These are phyloP conservation scores for Xylaria multiplex DNA, from an alignment of 2,329 filamentous ascomycete genomes.

Conservation along the genomic window DNA sequence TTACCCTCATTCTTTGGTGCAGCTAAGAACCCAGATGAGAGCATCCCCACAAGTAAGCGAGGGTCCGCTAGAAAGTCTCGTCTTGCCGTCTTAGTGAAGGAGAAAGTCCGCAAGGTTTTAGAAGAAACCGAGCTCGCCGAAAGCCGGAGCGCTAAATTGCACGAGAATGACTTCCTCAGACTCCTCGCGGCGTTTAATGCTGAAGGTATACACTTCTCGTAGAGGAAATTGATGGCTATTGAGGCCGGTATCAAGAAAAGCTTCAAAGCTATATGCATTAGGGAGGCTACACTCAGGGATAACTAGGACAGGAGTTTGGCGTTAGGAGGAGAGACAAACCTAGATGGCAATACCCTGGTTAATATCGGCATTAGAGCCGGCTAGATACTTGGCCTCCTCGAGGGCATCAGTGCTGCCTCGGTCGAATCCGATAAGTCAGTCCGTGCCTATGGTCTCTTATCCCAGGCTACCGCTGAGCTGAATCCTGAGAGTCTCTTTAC, in stretches of 20 bases:
- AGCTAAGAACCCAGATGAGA: conserved; percentile 54
- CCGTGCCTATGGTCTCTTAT: too few relatives aligned
- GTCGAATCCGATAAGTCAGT: too few relatives aligned
- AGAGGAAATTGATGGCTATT: conserved; percentile 39
- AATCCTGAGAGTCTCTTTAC: too few relatives aligned
- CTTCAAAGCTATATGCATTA: not conserved
- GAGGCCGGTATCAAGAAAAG: not conserved
- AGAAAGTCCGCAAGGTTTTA: conserved; percentile 87
- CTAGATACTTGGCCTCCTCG: too few relatives aligned
- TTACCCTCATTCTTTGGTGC: conserved; percentile 88
- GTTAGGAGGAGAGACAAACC: conserved; percentile 19
- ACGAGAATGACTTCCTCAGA: conserved; percentile 91
- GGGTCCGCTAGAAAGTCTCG: conserved; percentile 76
- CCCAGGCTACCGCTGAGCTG: too few relatives aligned
- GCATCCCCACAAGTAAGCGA: conserved; percentile 68
- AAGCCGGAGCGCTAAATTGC: conserved; percentile 84
- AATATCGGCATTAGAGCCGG: too few relatives aligned
- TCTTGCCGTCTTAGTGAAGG: conserved; percentile 81
- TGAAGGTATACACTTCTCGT: conserved; percentile 92
- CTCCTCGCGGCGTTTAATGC: conserved; percentile 85
- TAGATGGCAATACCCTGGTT: conserved; percentile 33
- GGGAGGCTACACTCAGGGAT: not conserved
- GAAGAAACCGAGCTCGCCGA: conserved; percentile 84
- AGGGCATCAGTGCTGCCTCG: too few relatives aligned
- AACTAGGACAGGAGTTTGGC: conserved; percentile 27